Base-by-base conservation (phyloP, 2,329 filamentous ascomycete genomes). In the Pleochaeta shiraiana region DNA sequence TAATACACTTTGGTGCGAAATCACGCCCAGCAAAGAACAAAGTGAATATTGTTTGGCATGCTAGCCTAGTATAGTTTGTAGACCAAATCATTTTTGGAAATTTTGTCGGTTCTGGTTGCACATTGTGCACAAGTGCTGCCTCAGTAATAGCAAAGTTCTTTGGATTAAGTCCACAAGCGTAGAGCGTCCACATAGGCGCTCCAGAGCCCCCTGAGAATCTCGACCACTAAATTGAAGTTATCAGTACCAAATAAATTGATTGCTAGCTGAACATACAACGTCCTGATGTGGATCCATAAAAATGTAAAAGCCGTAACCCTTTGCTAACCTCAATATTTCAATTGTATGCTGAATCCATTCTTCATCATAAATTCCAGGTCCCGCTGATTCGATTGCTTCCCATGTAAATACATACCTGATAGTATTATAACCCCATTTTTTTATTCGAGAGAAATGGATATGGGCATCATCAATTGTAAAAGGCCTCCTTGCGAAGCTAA, bases 71-170 rank as follows among this genome's bases (percentile, higher is more conserved):
- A 74, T 98, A 98, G 73, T 98, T 98, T 63, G 95, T 97, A 19
- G 92, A 90, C 93, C 93, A 98, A 65, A 97, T 92, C 95, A 98
- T 98, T 77, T 96, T 97, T 28, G 93, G 93, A 69, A 92, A 98
- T 0, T 85, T 81, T 30, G 85, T 85, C 9, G 91, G 90, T 24
- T 95, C 82, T 11, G 88, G 84, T 72, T 89, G 96, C 1, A 88
- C 95, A 71, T 97, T 98, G 64, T 98, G 93, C 6, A 98, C 92
- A 66, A 97, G 81, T 43, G 93, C 90, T 3, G 92, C 92, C 75
- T 96, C 87, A 16, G 91, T 98, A 24, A 83, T 84, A 63, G 85
- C 83, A 71, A 98, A 96, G 68, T 82, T 85, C 73, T 86, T 81
- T 0, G 93, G 93, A 72, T 98, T 89, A 59, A 98, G 78, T 9